A percentile compares a stretch with the other conserved stretches of the same genome.
These are phyloP conservation scores for Spongospora subterranea DNA, from an alignment of 208 protist genomes.

Conservation along the genomic window DNA sequence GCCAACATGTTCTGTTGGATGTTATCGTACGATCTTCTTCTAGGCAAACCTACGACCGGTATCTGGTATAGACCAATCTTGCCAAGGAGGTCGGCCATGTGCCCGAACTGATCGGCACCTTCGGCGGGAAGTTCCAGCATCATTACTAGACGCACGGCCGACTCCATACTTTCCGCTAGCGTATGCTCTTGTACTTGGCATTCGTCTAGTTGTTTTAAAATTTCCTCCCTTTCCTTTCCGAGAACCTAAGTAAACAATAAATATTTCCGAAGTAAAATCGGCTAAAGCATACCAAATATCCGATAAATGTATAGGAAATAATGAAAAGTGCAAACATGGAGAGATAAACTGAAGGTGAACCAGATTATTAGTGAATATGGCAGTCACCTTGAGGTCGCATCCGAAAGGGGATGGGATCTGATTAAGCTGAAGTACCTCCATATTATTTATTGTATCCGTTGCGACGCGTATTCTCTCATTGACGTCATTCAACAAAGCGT, in stretches of 20 bases:
- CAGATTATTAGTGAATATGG: too few species aligned
- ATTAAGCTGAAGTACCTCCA: background rate
- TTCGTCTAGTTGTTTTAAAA: background rate
- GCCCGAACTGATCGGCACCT: background rate
- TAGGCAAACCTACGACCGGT: background rate
- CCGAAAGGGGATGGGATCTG: conserved; percentile 24
- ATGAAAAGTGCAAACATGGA: too few species aligned
- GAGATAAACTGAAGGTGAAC: too few species aligned
- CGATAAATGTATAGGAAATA: too few species aligned
- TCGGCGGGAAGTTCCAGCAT: background rate
- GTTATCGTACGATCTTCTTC: background rate
- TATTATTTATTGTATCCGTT: background rate
- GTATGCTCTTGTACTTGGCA: background rate
- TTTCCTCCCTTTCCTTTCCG: background rate
- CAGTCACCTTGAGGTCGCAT: conserved; percentile 31
- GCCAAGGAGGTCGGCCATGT: conserved; percentile 37
- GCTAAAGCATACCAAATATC: too few species aligned
- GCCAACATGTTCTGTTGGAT: background rate
- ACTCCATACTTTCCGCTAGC: background rate
- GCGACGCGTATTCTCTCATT: conserved; percentile 31
- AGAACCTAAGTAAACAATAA: background rate
- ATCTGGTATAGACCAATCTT: conserved; percentile 2
- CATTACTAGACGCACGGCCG: background rate
- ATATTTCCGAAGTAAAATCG: background rate
- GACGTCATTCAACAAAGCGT: background rate